Base-by-base conservation (phyloP, 2,329 filamentous ascomycete genomes). In the Sordariomycetes sp. region DNA sequence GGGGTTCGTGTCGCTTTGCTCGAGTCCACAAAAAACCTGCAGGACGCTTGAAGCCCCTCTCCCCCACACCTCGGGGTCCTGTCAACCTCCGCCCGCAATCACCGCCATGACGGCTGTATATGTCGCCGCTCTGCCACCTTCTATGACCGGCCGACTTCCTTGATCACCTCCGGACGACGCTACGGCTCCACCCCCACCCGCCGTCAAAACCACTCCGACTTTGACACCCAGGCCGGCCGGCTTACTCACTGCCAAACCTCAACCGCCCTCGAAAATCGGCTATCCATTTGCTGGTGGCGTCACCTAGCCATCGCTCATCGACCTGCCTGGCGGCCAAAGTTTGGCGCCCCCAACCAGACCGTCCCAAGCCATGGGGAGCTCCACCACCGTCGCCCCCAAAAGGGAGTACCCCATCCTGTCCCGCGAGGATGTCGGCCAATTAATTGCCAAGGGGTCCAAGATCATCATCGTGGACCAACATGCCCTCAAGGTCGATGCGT, bases 401-500 rank as follows among this genome's bases (percentile, higher is more conserved):
- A 52, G 32, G 48, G 24, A 42, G 7, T 73, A 68, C 57, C 72
- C 72, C 8, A 58, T 73, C 24, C 67, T 77, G 64, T 64, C 69
- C 3, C 66, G 68, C 6, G 67, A 66, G 28, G 67, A 72, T 28
- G 58, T 70, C 54, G 91, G 96, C 69, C 82, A 79, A 6, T 73
- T 92, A 64, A 96, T 99, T 65, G 89, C 91, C 7, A 82, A 88
- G 58, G 92, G 90, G 4, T 81, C 81, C 59, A 81, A 82, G 61
- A 80, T 99, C 58, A 79, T 96, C 60, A 90, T 99, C 56, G 77
- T 94, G 59, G 83, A 96, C 63, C 79, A 83, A 59, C 82, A 84
- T 64, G 90, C 96, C 10, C 72, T 97, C 63, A 96, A 90, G 72
- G 84, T 90, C 35, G 92, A 97, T 69, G 79, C 86, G 45, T 99